A percentile compares a stretch with the other conserved stretches of the same genome.
Evolutionary conservation across 495 filamentous ascomycete genomes (phyloP).

Genomic region (Pseudevernia furfuracea): DNA sequence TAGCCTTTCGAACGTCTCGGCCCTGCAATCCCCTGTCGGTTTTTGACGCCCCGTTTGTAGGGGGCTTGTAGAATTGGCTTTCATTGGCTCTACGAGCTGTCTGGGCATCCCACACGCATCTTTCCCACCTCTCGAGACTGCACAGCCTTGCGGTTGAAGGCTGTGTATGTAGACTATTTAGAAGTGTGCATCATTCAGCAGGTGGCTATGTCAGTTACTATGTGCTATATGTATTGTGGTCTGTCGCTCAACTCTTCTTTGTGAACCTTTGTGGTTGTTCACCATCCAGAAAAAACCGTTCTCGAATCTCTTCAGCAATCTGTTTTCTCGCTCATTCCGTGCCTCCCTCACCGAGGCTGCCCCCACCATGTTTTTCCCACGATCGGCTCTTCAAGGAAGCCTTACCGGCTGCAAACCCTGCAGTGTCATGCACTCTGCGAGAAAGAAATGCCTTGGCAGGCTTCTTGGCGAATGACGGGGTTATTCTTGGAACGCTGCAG

Average conservation of each 20-base stretch:
- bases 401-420: not conserved
- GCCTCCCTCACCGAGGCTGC: not conserved
- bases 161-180: not conserved
- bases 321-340: not conserved
- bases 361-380: not conserved
- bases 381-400: not conserved
- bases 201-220: not conserved
- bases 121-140: not conserved
- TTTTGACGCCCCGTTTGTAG: not conserved
- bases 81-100: not conserved
- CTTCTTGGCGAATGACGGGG: not conserved
- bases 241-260: not conserved
- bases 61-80: not conserved
- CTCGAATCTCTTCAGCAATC: not conserved
- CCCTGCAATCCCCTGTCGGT: not conserved
- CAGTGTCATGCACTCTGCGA: not conserved
- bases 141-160: constrained; percentile 5
- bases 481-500: not conserved
- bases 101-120: not conserved
- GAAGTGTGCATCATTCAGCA: not conserved
- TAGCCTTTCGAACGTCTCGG: not conserved
- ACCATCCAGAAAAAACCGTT: not conserved
- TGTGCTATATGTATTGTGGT: not conserved
- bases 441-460: not conserved
- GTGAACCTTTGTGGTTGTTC: not conserved